Evolutionary conservation across 495 filamentous ascomycete genomes (phyloP).

Genomic region (Aspergillus saccharolyticus): DNA sequence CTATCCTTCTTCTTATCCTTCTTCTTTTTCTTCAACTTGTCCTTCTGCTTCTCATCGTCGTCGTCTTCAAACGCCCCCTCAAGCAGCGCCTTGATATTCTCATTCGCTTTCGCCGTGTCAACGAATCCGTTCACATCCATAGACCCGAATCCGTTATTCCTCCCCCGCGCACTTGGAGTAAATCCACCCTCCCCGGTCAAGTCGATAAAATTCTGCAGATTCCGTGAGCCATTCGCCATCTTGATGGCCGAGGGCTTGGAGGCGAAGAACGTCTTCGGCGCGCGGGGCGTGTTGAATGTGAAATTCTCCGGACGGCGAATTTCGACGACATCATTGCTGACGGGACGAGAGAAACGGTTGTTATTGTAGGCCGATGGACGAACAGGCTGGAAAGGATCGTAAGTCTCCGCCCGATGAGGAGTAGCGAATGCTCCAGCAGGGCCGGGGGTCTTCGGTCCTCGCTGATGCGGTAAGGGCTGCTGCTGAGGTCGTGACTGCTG

Average conservation of each 20-base stretch:
- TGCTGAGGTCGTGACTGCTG: constrained; percentile 17
- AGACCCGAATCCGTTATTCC: constrained; percentile 34
- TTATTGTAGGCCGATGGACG: constrained; percentile 39
- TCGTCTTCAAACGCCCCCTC: constrained; percentile 86
- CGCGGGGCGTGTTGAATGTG: constrained; percentile 34
- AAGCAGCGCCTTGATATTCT: constrained; percentile 80
- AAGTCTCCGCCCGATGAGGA: constrained; percentile 27
- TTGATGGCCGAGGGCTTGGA: constrained; percentile 40
- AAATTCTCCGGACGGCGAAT: constrained; percentile 45
- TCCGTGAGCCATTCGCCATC: constrained; percentile 31
- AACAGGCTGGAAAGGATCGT: constrained; percentile 43
- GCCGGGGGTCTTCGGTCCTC: constrained; percentile 17
- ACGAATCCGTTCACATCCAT: constrained; percentile 64
- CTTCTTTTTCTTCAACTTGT: constrained; percentile 42
- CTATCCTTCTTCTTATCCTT: constrained; percentile 33
- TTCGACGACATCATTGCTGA: constrained; percentile 32
- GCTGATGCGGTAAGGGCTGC: constrained; percentile 18
- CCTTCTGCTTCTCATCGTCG: constrained; percentile 62
- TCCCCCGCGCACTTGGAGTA: constrained; percentile 19
- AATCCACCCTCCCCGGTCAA: constrained; percentile 33
- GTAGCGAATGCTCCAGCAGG: constrained; percentile 13
- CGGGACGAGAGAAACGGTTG: constrained; percentile 16
- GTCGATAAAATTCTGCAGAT: constrained; percentile 41
- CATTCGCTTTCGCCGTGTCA: constrained; percentile 69
- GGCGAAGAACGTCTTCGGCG: constrained; percentile 38